Evolutionary conservation across 2,329 filamentous ascomycete genomes (phyloP).

Genomic region (Aspergillaceae sp.): DNA sequence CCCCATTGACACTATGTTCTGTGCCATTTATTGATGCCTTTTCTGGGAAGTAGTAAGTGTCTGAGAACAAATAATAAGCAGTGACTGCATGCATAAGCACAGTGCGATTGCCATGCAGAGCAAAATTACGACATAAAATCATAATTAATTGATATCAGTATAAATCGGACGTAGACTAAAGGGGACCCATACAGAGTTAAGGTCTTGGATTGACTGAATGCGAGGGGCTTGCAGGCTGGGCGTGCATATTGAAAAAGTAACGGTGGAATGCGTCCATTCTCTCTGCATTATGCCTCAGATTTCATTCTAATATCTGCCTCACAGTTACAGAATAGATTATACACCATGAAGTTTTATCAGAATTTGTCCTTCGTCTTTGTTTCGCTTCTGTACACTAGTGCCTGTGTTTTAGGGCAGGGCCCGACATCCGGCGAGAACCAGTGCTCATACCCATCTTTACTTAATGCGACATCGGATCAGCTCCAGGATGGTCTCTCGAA

Average conservation of each 20-base stretch:
- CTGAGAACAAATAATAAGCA: too few species aligned
- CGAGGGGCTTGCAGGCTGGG: background rate
- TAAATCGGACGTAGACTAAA: too few species aligned
- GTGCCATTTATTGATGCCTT: too few species aligned
- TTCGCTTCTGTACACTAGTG: background rate
- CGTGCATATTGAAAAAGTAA: background rate
- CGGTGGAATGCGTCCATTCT: too few species aligned
- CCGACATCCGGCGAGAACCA: background rate
- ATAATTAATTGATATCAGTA: too few species aligned
- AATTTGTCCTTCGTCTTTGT: background rate
- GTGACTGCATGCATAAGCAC: too few species aligned
- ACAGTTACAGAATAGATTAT: background rate
- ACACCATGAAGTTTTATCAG: background rate
- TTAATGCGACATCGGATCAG: slow-evolving; percentile 46
- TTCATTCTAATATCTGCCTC: background rate
- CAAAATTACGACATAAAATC: too few species aligned
- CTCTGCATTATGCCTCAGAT: too few species aligned
- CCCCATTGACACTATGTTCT: too few species aligned
- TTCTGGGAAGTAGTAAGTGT: too few species aligned
- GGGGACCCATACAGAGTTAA: too few species aligned
- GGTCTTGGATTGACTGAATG: background rate
- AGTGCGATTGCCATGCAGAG: too few species aligned
- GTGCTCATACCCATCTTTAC: slow-evolving; percentile 31
- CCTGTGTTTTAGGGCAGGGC: background rate
- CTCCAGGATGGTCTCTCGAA: slow-evolving; percentile 42